Base-by-base conservation (phyloP, 2,329 filamentous ascomycete genomes). In the Pseudofabraea citricarpa region DNA sequence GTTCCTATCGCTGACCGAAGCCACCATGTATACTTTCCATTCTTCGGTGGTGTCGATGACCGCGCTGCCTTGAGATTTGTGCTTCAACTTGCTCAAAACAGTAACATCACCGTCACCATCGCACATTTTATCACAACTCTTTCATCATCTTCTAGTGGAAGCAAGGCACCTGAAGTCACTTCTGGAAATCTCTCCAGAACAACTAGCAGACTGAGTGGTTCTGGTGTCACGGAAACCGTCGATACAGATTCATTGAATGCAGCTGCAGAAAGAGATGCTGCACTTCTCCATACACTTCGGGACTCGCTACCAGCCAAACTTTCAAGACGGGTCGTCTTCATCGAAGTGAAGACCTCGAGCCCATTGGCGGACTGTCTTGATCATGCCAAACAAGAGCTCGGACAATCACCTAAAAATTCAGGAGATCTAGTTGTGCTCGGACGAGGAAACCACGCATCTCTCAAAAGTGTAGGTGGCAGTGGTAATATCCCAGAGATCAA, bases 11-110 rank as follows among this genome's bases (percentile, higher is more conserved):
- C 73, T 5, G 79, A 87, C 56, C 83, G 81, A 48, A 81, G 79
- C 26, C 89, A 95, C 59, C 89, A 91, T 60, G 75, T 97, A 52
- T 90, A 95, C 61, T 72, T 95, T 42, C 85, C 90, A 0, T 97
- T 89, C 65, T 83, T 95, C 46, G 90, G 91, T 15, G 87, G 87
- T 7, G 68, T 73, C 1, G 93, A 98, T 58, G 91, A 96, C 57
- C 77, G 81, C 6, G 79, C 84, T 4, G 90, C 90, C 0, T 73
- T 97, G 1, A 74, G 83, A 1, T 78, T 97, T 19, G 85, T 91
- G 3, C 72, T 97, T 3, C 91, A 96, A 58, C 74, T 98, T 1
- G 87, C 84, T 1, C 81, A 84, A 60, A 93, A 90, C 56, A 75
- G 79, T 4, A 79, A 86, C 33, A 80, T 95, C 20, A 90, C 87